These are phyloP conservation scores for Metschnikowia drakensbergensis DNA, from an alignment of 805 yeast species.

Conservation along the genomic window DNA sequence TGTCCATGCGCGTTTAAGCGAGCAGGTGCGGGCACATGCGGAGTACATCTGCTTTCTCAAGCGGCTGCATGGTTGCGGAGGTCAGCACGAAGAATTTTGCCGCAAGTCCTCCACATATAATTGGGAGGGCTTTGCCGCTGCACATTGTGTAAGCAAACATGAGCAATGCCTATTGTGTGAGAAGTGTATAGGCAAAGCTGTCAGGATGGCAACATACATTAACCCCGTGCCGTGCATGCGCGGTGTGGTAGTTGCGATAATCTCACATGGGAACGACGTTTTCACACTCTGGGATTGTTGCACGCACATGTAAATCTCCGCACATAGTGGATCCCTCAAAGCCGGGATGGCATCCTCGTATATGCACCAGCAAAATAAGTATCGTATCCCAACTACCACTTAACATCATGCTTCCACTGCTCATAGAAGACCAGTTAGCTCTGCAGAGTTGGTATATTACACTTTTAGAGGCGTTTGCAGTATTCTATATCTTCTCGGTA, in stretches of 20 bases:
- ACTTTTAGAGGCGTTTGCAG: conserved; percentile 4
- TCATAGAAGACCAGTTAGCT: conserved; percentile 1
- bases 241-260: not conserved
- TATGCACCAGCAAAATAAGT: too few relatives aligned
- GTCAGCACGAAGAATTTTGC: too few relatives aligned
- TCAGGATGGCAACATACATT: too few relatives aligned
- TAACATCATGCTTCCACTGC: not conserved
- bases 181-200: too few relatives aligned
- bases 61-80: too few relatives aligned
- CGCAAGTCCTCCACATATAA: too few relatives aligned
- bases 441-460: conserved; percentile 11
- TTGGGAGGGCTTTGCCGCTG: too few relatives aligned
- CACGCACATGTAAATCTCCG: conserved; percentile 1
- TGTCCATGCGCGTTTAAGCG: not conserved
- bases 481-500: not conserved
- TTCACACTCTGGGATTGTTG: not conserved
- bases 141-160: too few relatives aligned
- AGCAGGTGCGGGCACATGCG: not conserved
- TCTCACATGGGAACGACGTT: not conserved
- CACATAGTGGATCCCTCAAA: not conserved
- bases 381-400: not conserved
- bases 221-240: not conserved
- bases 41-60: too few relatives aligned
- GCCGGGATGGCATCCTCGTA: too few relatives aligned
- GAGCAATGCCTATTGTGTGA: too few relatives aligned